phyloP scores from a whole-genome alignment of 306 rosid genomes.

The Cyclanthera cordifolia region DNA sequence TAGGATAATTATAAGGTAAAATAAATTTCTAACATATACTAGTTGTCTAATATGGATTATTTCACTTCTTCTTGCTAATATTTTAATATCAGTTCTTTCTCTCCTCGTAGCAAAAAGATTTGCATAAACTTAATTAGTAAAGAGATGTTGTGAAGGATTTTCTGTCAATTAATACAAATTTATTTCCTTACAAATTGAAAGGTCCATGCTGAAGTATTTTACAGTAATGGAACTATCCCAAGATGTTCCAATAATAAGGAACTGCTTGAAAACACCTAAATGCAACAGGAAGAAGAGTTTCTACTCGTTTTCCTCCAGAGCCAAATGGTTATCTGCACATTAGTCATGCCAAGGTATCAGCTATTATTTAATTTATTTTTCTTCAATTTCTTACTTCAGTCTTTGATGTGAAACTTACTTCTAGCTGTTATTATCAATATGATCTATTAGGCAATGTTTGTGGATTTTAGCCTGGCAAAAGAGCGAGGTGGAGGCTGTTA shows the following conservation, averaged over 20 bases:
- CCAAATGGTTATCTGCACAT: conserved; percentile 97
- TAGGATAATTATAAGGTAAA: conserved; percentile 73
- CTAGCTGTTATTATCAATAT: conserved; percentile 7
- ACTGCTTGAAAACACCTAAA: conserved; percentile 69
- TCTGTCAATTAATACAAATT: neutral
- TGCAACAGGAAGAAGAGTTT: conserved; percentile 54
- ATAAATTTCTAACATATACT: neutral
- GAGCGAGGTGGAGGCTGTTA: conserved; percentile 89
- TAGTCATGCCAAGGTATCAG: conserved; percentile 85
- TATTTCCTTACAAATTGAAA: conserved; percentile 26
- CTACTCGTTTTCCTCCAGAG: conserved; percentile 97
- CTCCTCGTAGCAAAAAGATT: too few species aligned
- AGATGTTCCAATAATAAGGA: conserved; percentile 78
- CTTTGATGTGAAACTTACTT: neutral
- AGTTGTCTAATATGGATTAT: neutral
- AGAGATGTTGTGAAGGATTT: too few species aligned
- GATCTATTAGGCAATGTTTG: conserved; percentile 75
- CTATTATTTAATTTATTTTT: neutral
- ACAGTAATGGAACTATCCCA: conserved; percentile 66
- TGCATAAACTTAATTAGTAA: too few species aligned
- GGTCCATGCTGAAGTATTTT: conserved; percentile 91
- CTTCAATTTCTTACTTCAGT: neutral
- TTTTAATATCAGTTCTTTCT: too few species aligned
- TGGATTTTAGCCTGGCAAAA: conserved; percentile 90
- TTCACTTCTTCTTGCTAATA: neutral